Conservation (phyloP, 2,329 filamentous ascomycete species). For the Mycosphaerelloides madeirae region DNA sequence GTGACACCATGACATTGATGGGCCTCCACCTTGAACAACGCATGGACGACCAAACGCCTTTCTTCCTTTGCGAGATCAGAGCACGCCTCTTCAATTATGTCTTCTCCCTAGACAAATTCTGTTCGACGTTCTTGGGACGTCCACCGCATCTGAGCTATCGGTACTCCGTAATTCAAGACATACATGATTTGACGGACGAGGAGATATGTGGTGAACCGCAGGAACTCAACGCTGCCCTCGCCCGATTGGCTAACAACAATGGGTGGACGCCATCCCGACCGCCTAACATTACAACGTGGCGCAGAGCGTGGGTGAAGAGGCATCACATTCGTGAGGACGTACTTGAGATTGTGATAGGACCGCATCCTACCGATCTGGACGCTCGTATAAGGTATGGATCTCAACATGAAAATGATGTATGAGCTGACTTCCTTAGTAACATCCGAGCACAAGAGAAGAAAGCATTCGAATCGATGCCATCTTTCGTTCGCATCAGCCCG, state of each 20-base stretch:
- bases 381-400: slow-evolving; percentile 7
- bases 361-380: slow-evolving; percentile 8
- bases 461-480: slow-evolving; percentile 9
- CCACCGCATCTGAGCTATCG: slow-evolving; percentile 20
- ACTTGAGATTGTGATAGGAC: slow-evolving; percentile 16
- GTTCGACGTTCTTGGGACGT: slow-evolving; percentile 22
- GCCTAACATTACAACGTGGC: slow-evolving; percentile 14
- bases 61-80: slow-evolving; percentile 21
- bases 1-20: slow-evolving; percentile 20
- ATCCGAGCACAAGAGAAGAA: slow-evolving; percentile 12
- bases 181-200: slow-evolving; percentile 14
- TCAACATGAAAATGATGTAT: too few relatives aligned
- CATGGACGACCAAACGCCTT: slow-evolving; percentile 17
- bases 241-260: slow-evolving; percentile 7
- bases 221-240: neutral
- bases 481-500: slow-evolving; percentile 11
- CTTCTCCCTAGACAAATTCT: slow-evolving; percentile 24
- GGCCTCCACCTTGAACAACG: slow-evolving; percentile 22
- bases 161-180: slow-evolving; percentile 10
- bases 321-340: slow-evolving; percentile 16
- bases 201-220: slow-evolving; percentile 8
- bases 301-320: slow-evolving; percentile 8
- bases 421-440: slow-evolving; percentile 1
- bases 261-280: slow-evolving; percentile 8
- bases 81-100: slow-evolving; percentile 19